Evolutionary conservation across 176 grass and related monocot species (phyloP).

Genomic region (Melocanna baccifera): DNA sequence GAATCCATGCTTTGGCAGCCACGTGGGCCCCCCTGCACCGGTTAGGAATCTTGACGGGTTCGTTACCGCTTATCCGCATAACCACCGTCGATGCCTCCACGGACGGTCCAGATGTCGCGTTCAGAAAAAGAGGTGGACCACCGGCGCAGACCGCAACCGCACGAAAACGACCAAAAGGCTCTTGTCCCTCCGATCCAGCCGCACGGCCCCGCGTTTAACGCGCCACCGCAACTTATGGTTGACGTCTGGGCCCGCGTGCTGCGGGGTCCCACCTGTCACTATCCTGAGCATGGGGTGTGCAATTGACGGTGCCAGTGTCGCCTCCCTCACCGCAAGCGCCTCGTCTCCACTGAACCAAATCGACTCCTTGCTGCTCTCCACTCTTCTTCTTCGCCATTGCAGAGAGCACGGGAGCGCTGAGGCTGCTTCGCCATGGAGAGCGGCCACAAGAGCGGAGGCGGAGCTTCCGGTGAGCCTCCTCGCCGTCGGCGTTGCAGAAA

Average conservation of each 20-base stretch:
- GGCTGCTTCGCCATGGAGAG: slow-evolving; percentile 29
- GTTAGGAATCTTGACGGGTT: slow-evolving; percentile 28
- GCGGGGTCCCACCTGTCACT: background rate
- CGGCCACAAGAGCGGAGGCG: background rate
- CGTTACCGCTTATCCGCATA: background rate
- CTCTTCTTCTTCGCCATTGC: background rate
- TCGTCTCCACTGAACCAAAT: background rate
- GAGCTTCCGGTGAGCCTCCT: slow-evolving; percentile 1
- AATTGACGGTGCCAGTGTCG: background rate
- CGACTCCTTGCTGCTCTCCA: background rate
- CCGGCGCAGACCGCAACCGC: background rate
- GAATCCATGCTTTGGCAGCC: slow-evolving; percentile 20
- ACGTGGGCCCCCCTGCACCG: slow-evolving; percentile 14
- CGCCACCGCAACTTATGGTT: background rate
- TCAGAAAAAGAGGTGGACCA: background rate
- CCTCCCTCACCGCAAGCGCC: background rate
- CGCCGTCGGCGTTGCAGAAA: background rate
- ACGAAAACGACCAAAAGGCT: background rate
- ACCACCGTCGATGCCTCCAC: background rate
- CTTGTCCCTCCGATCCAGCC: background rate
- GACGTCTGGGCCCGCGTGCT: background rate
- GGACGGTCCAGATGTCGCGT: background rate
- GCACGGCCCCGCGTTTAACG: background rate
- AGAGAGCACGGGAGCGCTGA: slow-evolving; percentile 3
- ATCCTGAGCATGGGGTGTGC: background rate